Percentiles rank a stretch among this genome's conserved stretches.
These are phyloP conservation scores for Logfia minima DNA, from an alignment of 129 eudicot species.

Conservation along the genomic window DNA sequence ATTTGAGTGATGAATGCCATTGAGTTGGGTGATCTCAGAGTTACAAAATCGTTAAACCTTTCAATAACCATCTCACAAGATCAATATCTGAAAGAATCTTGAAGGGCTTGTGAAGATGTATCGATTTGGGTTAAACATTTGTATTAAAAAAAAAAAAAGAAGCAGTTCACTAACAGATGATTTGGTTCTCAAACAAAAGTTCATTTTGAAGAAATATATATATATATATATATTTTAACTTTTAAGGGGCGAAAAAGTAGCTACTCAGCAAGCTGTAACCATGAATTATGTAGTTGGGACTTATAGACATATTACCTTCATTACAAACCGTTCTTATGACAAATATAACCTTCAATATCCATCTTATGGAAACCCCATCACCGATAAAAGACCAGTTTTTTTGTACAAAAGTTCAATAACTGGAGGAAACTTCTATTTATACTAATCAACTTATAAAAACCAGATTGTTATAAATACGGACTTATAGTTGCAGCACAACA, in stretches of 20 bases:
- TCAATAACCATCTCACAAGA: too few relatives aligned
- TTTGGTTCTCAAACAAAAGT: too few relatives aligned
- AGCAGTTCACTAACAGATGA: too few relatives aligned
- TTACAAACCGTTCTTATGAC: background rate
- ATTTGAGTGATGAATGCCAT: too few relatives aligned
- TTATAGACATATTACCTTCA: background rate
- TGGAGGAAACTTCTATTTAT: slow-evolving; percentile 2
- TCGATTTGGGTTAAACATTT: too few relatives aligned
- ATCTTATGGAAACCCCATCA: background rate
- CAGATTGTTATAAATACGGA: background rate
- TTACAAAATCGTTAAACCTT: too few relatives aligned
- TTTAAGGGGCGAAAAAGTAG: background rate
- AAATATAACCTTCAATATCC: background rate
- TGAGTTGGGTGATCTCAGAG: too few relatives aligned
- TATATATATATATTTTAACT: too few relatives aligned
- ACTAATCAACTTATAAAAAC: slow-evolving; percentile 12
- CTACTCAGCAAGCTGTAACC: background rate
- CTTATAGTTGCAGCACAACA: slow-evolving; percentile 14
- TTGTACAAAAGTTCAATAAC: background rate
- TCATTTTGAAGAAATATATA: too few relatives aligned
- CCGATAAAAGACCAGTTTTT: background rate
- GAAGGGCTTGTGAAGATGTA: too few relatives aligned
- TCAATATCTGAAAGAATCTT: too few relatives aligned
- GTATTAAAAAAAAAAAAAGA: too few relatives aligned
- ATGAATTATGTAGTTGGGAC: background rate